These are phyloP conservation scores for Aspergillus aculeatinus DNA, from an alignment of 2,329 filamentous ascomycete genomes.

Conservation along the genomic window DNA sequence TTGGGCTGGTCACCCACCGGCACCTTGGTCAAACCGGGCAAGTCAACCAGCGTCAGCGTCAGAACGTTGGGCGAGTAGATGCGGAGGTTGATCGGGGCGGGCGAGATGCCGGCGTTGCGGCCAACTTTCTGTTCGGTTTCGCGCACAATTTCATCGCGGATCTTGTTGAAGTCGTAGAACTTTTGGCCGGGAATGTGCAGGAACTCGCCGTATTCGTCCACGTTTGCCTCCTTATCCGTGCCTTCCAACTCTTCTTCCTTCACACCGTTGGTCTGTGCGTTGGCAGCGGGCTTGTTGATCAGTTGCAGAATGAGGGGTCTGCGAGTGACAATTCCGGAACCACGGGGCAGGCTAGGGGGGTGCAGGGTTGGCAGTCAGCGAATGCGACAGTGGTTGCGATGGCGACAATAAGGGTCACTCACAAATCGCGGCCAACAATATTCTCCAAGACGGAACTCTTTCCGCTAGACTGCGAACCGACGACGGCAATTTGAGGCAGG, in stretches of 20 bases:
- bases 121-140: conserved; percentile 97
- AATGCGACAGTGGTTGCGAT: conserved; percentile 10
- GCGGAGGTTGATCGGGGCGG: conserved; percentile 92
- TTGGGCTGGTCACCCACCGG: conserved; percentile 94
- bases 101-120: conserved; percentile 92
- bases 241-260: conserved; percentile 64
- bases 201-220: conserved; percentile 98
- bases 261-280: conserved; percentile 69
- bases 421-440: conserved; percentile 99
- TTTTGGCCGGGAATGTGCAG: conserved; percentile 96
- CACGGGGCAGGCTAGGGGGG: conserved; percentile 76
- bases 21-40: conserved; percentile 94
- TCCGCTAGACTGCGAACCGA: conserved; percentile 97
- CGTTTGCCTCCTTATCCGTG: conserved; percentile 83
- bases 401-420: conserved; percentile 44
- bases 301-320: conserved; percentile 95
- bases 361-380: conserved; percentile 25
- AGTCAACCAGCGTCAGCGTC: conserved; percentile 91
- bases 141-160: conserved; percentile 92
- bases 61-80: conserved; percentile 99
- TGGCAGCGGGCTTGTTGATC: conserved; percentile 76
- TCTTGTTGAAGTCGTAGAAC: conserved; percentile 97
- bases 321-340: conserved; percentile 94
- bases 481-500: conserved; percentile 94
- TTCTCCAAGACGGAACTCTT: conserved; percentile 99